These are phyloP conservation scores for Bruguiera parviflora DNA, from an alignment of 345 rosid species.

Conservation along the genomic window DNA sequence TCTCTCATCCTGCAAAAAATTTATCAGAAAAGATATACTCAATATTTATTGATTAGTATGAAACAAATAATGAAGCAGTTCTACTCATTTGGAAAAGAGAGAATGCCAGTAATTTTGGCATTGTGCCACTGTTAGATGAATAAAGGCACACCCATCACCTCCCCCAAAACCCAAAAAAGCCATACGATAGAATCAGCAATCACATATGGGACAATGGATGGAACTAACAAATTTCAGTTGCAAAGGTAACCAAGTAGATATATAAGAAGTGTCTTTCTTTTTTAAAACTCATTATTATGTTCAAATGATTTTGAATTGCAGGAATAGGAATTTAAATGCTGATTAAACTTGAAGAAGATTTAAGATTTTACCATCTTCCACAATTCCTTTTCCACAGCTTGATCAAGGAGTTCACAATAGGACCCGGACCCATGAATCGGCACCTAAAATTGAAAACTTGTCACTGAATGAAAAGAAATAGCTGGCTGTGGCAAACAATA, in stretches of 20 bases:
- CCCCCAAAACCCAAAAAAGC: too few relatives aligned
- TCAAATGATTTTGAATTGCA: not conserved
- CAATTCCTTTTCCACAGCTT: slow-evolving; percentile 57
- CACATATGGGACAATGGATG: too few relatives aligned
- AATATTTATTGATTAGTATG: slow-evolving; percentile 1
- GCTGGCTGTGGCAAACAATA: slow-evolving; percentile 2
- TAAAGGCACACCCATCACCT: too few relatives aligned
- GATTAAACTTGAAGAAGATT: slow-evolving; percentile 7
- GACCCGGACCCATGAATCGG: slow-evolving; percentile 55
- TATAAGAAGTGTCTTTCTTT: not conserved
- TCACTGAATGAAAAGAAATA: slow-evolving; percentile 16
- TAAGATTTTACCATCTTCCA: slow-evolving; percentile 45
- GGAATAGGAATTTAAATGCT: slow-evolving; percentile 6
- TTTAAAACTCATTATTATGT: not conserved
- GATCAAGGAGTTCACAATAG: slow-evolving; percentile 36
- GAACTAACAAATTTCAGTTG: not conserved
- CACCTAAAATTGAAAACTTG: slow-evolving; percentile 39
- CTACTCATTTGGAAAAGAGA: too few relatives aligned
- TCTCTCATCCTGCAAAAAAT: slow-evolving; percentile 46
- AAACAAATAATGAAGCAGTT: not conserved
- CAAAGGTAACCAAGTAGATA: not conserved
- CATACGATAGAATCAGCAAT: too few relatives aligned
- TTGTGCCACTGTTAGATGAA: too few relatives aligned
- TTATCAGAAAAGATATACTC: not conserved
- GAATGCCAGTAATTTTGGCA: too few relatives aligned